Evolutionary conservation across 352 stramenopile genomes (phyloP).

Genomic region (Phytophthora palmivora): DNA sequence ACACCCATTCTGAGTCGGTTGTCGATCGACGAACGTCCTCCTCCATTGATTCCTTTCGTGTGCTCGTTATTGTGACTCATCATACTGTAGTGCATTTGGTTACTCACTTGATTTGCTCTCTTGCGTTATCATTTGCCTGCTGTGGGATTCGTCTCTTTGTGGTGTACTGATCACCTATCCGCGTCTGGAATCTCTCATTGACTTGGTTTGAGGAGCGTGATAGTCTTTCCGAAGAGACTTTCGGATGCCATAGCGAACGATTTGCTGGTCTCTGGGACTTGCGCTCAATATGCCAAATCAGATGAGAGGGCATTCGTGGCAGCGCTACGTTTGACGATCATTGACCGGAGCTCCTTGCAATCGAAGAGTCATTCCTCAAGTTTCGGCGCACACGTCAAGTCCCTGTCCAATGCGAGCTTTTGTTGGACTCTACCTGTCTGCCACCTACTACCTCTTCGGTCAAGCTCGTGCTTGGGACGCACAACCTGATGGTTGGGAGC

Average conservation of each 20-base stretch:
- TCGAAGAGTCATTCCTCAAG: conserved; percentile 25
- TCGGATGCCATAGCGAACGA: too few relatives aligned
- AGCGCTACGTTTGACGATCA: conserved; percentile 31
- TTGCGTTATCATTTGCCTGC: not conserved
- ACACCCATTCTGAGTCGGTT: not conserved
- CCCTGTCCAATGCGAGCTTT: conserved; percentile 15
- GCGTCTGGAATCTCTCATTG: not conserved
- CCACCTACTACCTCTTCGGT: conserved; percentile 11
- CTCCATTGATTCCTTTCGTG: not conserved
- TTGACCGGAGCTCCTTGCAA: conserved; percentile 5
- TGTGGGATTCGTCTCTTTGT: not conserved
- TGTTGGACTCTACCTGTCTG: conserved; percentile 7
- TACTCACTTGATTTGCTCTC: not conserved
- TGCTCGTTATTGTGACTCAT: not conserved
- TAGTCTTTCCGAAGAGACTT: too few relatives aligned
- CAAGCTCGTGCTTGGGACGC: conserved; percentile 60
- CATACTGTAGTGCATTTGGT: not conserved
- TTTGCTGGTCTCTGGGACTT: conserved; percentile 4
- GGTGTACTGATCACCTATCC: too few relatives aligned
- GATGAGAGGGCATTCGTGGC: conserved; percentile 6
- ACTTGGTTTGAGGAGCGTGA: not conserved
- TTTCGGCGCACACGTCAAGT: conserved; percentile 19
- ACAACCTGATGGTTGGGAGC: conserved; percentile 82
- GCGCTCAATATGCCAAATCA: conserved; percentile 20
- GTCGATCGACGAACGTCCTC: not conserved